These are phyloP conservation scores for Calonectria hongkongensis DNA, from an alignment of 2,329 filamentous ascomycete species.

Conservation along the genomic window DNA sequence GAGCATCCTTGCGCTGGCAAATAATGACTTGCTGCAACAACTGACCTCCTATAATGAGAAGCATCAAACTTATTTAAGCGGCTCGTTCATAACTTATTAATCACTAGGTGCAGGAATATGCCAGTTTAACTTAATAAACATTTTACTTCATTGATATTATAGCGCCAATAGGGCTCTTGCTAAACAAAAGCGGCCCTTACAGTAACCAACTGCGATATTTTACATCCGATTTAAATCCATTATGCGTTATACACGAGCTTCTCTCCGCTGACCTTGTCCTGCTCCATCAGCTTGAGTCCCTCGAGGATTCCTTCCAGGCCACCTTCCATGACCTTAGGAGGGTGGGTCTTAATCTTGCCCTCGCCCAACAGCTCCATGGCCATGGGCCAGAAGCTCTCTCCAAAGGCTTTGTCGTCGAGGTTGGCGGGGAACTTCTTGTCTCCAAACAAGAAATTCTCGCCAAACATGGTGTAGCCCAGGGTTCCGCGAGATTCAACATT, in stretches of 20 bases:
- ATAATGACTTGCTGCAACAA: no score
- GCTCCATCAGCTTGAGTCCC: constrained; percentile 58
- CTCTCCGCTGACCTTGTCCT: constrained; percentile 62
- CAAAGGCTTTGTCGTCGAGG: constrained; percentile 60
- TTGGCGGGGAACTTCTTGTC: constrained; percentile 45
- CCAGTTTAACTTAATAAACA: background rate
- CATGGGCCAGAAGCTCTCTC: constrained; percentile 61
- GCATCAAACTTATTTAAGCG: no score
- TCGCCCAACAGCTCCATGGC: constrained; percentile 58
- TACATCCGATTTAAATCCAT: background rate
- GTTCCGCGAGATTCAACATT: constrained; percentile 61
- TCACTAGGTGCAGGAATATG: background rate
- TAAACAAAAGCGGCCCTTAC: background rate
- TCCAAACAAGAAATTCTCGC: constrained; percentile 58
- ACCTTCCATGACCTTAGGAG: constrained; percentile 53
- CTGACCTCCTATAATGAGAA: no score
- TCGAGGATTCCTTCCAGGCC: constrained; percentile 61
- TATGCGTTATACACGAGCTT: constrained; percentile 65
- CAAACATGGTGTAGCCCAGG: constrained; percentile 64
- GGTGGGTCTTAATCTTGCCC: constrained; percentile 61
- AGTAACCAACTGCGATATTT: background rate
- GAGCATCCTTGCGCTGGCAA: no score
- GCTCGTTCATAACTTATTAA: background rate
- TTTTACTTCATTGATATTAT: constrained; percentile 5
- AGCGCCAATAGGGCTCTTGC: background rate